phyloP scores from a whole-genome alignment of 2,329 filamentous ascomycete genomes.

The Claviceps humidiphila region DNA sequence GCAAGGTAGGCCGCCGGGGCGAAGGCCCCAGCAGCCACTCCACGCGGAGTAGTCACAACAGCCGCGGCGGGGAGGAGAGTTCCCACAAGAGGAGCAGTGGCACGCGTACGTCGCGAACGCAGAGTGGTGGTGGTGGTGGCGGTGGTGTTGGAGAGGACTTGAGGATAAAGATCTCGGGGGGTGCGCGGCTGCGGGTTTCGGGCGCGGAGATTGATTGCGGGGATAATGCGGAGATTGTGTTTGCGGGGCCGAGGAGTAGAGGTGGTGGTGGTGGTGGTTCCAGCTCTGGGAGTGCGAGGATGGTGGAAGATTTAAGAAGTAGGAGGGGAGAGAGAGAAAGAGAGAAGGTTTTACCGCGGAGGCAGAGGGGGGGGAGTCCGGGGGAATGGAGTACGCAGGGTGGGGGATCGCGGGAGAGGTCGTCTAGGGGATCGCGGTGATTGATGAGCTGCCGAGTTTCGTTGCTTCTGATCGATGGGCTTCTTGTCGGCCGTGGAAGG shows the following conservation, averaged over 20 bases:
- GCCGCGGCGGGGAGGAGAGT: slow-evolving; percentile 48
- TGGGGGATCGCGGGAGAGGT: too few relatives aligned
- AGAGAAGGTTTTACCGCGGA: too few relatives aligned
- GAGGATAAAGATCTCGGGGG: slow-evolving; percentile 46
- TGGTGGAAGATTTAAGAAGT: slow-evolving; percentile 27
- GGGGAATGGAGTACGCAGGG: too few relatives aligned
- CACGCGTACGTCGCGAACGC: slow-evolving; percentile 34
- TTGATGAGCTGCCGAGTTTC: too few relatives aligned
- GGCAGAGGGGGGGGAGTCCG: too few relatives aligned
- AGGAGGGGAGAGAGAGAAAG: too few relatives aligned
- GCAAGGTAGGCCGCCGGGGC: slow-evolving; percentile 32
- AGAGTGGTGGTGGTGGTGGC: slow-evolving; percentile 11
- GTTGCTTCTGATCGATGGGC: too few relatives aligned
- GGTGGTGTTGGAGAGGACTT: slow-evolving; percentile 31
- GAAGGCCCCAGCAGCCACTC: slow-evolving; percentile 39
- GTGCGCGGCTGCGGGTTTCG: slow-evolving; percentile 41
- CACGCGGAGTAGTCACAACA: slow-evolving; percentile 45
- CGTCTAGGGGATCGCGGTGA: too few relatives aligned
- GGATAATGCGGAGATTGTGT: slow-evolving; percentile 47
- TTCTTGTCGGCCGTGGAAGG: too few relatives aligned
- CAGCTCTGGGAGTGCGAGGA: slow-evolving; percentile 39
- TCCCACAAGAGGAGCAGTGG: slow-evolving; percentile 49
- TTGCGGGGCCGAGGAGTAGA: slow-evolving; percentile 21
- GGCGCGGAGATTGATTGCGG: slow-evolving; percentile 44
- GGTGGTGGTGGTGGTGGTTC: slow-evolving; percentile 17